Evolutionary conservation across 495 filamentous ascomycete species (phyloP), one percentile per base, ranked within the genome.

Genomic region (Penicillium flavigenum): DNA sequence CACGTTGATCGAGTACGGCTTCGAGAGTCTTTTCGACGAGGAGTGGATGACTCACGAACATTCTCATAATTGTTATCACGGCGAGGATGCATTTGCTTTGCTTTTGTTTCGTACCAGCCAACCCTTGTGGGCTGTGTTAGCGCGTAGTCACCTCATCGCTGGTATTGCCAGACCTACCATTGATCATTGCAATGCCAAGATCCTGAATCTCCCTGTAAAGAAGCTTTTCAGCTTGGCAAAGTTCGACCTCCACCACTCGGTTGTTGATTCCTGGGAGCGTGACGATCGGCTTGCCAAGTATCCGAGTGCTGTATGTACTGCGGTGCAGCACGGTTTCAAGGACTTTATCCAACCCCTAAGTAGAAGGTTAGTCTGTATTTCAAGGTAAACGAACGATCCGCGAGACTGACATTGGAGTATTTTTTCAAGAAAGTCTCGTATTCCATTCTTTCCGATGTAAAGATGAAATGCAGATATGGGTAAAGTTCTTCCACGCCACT

Each of bases 381-480:
- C 2, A 2, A 55, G 1, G 19, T 12, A 9, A 5, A 19, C 9
- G 11, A 5, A 24, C 11, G 16, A 8, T 10, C 17, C 1, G 19
- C 0, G 3, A 44, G 61, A 20, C 60, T 54, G 48, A 67, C 65
- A 19, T 71, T 63, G 59, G 74, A 78, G 53, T 75, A 88, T 39
- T 81, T 78, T 27, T 74, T 16, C 26, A 72, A 63, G 63, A 88
- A 88, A 3, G 66, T 62, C 5, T 69, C 49, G 44, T 71, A 75
- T 29, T 57, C 63, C 1, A 73, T 75, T 0, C 70, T 76, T 38
- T 75, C 53, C 2, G 76, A 73, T 11, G 84, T 79, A 0, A 69
- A 60, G 0, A 88, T 69, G 56, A 88, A 88, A 26, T 80, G 74
- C 51, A 90, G 79, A 59, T 84, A 85, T 0, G 85, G 79, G 56